phyloP scores from a whole-genome alignment of 2,329 filamentous ascomycete genomes.

The Emmonsiellopsis sp. region DNA sequence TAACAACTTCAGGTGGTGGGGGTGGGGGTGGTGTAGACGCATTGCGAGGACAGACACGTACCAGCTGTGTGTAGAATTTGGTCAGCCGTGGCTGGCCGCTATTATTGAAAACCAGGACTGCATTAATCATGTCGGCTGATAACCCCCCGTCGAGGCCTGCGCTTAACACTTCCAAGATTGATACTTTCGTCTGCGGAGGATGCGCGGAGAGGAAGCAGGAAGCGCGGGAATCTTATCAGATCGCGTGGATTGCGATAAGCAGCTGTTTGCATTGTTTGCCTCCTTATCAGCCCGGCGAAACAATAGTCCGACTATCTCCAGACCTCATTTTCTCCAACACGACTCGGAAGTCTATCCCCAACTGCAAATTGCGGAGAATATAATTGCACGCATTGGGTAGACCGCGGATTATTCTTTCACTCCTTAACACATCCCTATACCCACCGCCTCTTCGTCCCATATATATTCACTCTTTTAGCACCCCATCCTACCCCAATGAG shows the following conservation, averaged over 20 bases:
- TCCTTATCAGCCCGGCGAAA: neutral
- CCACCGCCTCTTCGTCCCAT: neutral
- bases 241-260: neutral
- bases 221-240: neutral
- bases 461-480: too few relatives aligned
- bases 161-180: too few relatives aligned
- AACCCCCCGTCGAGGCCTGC: neutral
- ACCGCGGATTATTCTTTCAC: neutral
- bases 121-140: conserved; percentile 73
- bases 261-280: neutral
- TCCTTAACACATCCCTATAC: neutral
- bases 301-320: neutral
- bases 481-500: neutral
- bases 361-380: too few relatives aligned
- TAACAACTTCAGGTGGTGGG: neutral
- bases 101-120: conserved; percentile 97
- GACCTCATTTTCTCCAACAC: neutral
- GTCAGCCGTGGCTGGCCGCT: conserved; percentile 92
- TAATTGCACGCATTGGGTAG: too few relatives aligned
- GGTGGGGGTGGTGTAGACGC: neutral
- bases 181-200: too few relatives aligned
- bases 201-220: neutral
- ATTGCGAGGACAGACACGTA: conserved; percentile 28
- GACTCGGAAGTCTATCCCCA: too few relatives aligned
- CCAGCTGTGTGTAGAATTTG: conserved; percentile 97